Evolutionary conservation across 2,329 filamentous ascomycete genomes (phyloP), one percentile per base, ranked within the genome.

Genomic region (Cryphonectria radicalis): DNA sequence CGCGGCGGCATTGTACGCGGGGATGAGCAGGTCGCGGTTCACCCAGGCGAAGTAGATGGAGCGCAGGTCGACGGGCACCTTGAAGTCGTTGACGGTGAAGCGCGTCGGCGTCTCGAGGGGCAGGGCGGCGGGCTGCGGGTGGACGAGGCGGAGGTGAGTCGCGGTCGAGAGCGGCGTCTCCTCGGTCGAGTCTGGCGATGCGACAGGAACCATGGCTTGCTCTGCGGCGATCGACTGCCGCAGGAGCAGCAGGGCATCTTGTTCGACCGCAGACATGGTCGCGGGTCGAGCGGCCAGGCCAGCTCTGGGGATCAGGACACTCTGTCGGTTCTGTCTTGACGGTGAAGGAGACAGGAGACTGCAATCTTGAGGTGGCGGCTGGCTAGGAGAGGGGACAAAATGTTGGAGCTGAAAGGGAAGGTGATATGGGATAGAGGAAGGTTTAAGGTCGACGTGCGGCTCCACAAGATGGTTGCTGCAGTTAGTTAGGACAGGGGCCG

Each of bases 11-110:
- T 98, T 96, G 86, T 98, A 98, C 77, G 97, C 94, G 14, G 93
- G 92, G 75, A 97, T 94, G 69, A 92, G 90, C 69, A 92, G 90
- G 83, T 98, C 95, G 81, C 94, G 94, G 83, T 98, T 97, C 77
- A 93, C 87, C 94, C 94, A 99, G 70, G 94, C 94, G 79, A 98
- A 97, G 85, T 95, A 98, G 82, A 98, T 95, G 80, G 92, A 96
- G 79, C 96, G 94, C 76, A 99, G 86, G 79, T 98, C 93, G 77
- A 97, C 91, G 5, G 92, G 87, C 70, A 86, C 85, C 64, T 89
- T 86, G 76, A 88, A 89, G 71, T 89, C 88, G n/a, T 93, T 95
- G 73, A 93, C 88, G 5, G 70, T 70, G 84, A 98, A 98, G 77
- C 96, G 93, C 75, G 96, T 99, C 13, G 91, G 87, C 19, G 88